A percentile compares a stretch with the other conserved stretches of the same genome.
Conservation (phyloP, 2,329 filamentous ascomycete genomes). For the Colletotrichum spaethianum region DNA sequence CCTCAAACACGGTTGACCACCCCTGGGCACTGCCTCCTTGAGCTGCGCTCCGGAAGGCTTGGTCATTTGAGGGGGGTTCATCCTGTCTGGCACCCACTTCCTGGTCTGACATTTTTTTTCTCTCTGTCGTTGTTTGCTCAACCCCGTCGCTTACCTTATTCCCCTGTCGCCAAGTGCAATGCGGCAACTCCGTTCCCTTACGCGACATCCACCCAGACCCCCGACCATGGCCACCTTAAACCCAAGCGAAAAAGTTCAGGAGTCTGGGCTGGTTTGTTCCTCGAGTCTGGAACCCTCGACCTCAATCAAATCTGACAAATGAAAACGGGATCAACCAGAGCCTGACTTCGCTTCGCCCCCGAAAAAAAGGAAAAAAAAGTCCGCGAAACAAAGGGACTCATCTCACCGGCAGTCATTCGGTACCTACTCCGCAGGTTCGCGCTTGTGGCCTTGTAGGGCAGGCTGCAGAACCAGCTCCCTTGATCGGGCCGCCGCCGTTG, state of each 20-base stretch:
- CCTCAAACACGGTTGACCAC: slow-evolving; percentile 31
- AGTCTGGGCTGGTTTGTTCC: neutral
- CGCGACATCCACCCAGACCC: neutral
- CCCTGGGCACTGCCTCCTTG: slow-evolving; percentile 12
- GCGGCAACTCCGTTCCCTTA: slow-evolving; percentile 19
- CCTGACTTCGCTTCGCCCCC: neutral
- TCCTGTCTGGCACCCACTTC: slow-evolving; percentile 28
- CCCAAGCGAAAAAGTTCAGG: slow-evolving; percentile 1
- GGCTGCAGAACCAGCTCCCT: slow-evolving; percentile 9
- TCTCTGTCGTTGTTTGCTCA: slow-evolving; percentile 20
- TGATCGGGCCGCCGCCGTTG: neutral
- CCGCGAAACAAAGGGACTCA: neutral
- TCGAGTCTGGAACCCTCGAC: slow-evolving; percentile 12
- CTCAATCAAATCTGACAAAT: slow-evolving; percentile 7
- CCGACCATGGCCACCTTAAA: slow-evolving; percentile 17
- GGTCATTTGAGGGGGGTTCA: neutral
- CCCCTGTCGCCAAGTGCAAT: slow-evolving; percentile 28
- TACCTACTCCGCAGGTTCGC: slow-evolving; percentile 17
- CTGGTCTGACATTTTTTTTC: neutral
- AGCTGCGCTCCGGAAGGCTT: neutral
- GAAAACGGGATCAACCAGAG: neutral
- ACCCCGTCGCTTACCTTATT: slow-evolving; percentile 7
- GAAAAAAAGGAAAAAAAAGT: too few relatives aligned
- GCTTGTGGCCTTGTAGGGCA: slow-evolving; percentile 27
- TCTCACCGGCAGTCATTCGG: neutral